Percentiles rank a stretch among this genome's conserved stretches.
These are phyloP conservation scores for Citrus australasica DNA, from an alignment of 345 rosid genomes.

Conservation along the genomic window DNA sequence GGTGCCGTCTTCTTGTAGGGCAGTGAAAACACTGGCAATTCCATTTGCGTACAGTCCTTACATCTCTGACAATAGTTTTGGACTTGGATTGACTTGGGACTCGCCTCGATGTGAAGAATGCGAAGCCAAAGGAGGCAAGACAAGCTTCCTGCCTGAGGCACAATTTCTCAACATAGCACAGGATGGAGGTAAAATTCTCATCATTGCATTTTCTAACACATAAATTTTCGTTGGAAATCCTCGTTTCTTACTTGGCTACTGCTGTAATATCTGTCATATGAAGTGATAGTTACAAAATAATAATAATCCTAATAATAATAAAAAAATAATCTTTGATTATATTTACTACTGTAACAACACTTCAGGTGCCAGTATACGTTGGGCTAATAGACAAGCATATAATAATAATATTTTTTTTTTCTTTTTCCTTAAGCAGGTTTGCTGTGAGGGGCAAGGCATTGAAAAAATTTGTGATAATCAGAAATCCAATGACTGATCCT, in stretches of 20 bases:
- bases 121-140: background rate
- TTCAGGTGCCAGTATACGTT: no score
- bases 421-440: background rate
- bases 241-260: background rate
- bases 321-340: no score
- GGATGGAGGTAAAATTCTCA: background rate
- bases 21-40: slow-evolving; percentile 45
- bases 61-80: slow-evolving; percentile 50
- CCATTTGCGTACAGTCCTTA: slow-evolving; percentile 55
- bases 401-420: no score
- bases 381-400: no score
- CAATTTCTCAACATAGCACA: background rate
- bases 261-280: no score
- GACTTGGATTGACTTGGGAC: slow-evolving; percentile 62
- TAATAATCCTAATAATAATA: no score
- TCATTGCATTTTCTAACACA: no score
- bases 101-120: slow-evolving; percentile 17
- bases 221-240: background rate
- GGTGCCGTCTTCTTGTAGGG: slow-evolving; percentile 26
- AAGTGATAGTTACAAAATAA: no score
- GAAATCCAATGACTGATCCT: background rate
- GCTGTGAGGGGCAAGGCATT: background rate
- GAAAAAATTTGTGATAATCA: background rate
- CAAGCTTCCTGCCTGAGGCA: background rate
- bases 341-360: no score